Evolutionary conservation across 768 basidiomycete species (phyloP), one percentile per base, ranked within the genome.

Genomic region (Termitomyces sp.): DNA sequence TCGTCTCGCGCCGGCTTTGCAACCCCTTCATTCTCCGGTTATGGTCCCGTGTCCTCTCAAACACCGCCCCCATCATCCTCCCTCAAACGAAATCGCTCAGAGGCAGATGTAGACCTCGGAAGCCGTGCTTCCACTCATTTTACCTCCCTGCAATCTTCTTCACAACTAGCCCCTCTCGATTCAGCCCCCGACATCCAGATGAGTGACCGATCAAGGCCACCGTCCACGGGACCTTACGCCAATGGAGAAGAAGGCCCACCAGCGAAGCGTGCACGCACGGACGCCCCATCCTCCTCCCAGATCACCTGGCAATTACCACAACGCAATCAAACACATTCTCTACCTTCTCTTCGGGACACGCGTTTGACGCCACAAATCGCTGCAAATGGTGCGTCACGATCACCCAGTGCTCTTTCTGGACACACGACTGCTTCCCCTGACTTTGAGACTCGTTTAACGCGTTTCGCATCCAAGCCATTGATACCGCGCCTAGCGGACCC

Each of bases 381-480:
- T 31, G 67, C 69, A 37, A 82, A 80, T 62, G 80, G 80, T 29
- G 61, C 74, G 7, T 78, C 83, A 22, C 79, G 76, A 12, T 80
- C 79, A 26, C 66, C 76, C 0, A 82, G 79, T 52, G 67, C 76
- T 12, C 68, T 75, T 27, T 72, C 76, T 16, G 62, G 62, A 3
- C 59, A 64, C 69, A 61, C 76, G 3, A 76, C 72, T 29, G 71
- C 64, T 32, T 68, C 73, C 46, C 58, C 76, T 2, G 81, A 79
- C n/a, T 53, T 69, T 32, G 81, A 83, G 22, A 63, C 68, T 20
- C 78, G 77, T 56, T 73, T 74, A 34, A 74, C 80, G 18, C 86
- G 89, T 27, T 83, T 88, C 57, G 81, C 89, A n/a, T 82, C 86
- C 2, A 89, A 85, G 65, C 83, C 88, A 5, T 72, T 78, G 34